Percentiles rank a stretch among this genome's conserved stretches.
Conservation (phyloP, 225 moss, liverwort and hornwort genomes). For the Sphagnum tenellum region DNA sequence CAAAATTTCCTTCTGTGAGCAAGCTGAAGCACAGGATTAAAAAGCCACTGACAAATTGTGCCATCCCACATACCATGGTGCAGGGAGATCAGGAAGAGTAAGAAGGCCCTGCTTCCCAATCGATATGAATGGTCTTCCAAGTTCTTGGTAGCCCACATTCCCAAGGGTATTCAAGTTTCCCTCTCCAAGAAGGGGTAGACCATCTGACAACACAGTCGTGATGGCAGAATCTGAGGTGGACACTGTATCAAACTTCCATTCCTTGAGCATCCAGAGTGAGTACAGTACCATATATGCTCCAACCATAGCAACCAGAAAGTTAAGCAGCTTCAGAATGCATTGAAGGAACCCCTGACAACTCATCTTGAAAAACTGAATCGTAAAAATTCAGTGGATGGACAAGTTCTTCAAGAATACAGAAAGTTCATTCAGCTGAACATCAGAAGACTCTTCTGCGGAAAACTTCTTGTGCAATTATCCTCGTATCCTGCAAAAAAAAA, state of each 20-base stretch:
- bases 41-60: too few relatives aligned
- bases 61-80: conserved; percentile 65
- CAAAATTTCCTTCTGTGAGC: background rate
- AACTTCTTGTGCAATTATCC: too few relatives aligned
- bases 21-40: too few relatives aligned
- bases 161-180: conserved; percentile 8
- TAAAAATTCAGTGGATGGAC: too few relatives aligned
- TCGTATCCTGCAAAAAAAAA: too few relatives aligned
- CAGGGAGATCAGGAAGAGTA: conserved; percentile 43
- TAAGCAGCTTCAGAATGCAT: conserved; percentile 72
- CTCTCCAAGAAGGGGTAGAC: conserved; percentile 2
- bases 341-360: conserved; percentile 88
- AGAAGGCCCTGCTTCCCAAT: conserved; percentile 11
- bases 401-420: too few relatives aligned
- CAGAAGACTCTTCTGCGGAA: too few relatives aligned
- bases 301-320: conserved; percentile 74
- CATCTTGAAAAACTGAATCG: conserved; percentile 25
- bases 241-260: conserved; percentile 48
- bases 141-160: conserved; percentile 11
- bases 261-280: conserved; percentile 84
- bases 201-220: conserved; percentile 12
- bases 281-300: conserved; percentile 77
- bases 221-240: conserved; percentile 16
- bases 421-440: too few relatives aligned
- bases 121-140: conserved; percentile 34